phyloP scores from a whole-genome alignment of 31 red algal genomes.

The Odonthalia washingtoniensis region DNA sequence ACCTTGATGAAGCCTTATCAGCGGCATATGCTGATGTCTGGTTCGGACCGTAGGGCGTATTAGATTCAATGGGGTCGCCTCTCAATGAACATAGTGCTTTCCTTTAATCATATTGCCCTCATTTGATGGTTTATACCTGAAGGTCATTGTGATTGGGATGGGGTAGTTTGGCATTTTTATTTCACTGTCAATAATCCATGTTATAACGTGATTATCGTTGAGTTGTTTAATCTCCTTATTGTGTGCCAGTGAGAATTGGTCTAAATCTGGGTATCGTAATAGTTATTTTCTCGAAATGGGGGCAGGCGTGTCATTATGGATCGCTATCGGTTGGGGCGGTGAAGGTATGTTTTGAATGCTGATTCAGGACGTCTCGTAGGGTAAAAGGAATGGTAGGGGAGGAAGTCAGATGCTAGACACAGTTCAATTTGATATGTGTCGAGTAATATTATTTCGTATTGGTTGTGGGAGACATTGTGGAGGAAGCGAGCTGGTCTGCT shows the following conservation, averaged over 20 bases:
- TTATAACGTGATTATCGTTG: not conserved
- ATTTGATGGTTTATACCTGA: not conserved
- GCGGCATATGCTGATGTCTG: constrained; percentile 18
- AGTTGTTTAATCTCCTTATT: too few relatives aligned
- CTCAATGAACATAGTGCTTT: constrained; percentile 21
- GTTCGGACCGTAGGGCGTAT: constrained; percentile 22
- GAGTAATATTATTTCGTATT: not conserved
- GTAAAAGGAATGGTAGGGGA: not conserved
- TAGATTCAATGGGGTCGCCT: constrained; percentile 36
- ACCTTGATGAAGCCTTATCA: not conserved
- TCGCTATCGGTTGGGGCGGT: not conserved
- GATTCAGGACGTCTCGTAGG: not conserved
- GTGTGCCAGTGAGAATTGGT: too few relatives aligned
- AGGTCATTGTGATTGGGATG: constrained; percentile 36
- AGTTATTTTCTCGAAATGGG: not conserved
- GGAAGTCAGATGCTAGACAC: not conserved
- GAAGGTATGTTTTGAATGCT: not conserved
- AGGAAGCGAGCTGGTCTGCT: not conserved
- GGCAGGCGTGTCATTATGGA: too few relatives aligned
- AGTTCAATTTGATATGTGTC: not conserved
- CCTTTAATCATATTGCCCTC: not conserved
- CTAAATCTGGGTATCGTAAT: not conserved
- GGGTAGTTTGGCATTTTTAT: not conserved
- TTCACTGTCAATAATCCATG: not conserved
- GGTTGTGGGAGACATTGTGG: not conserved